Evolutionary conservation across 2,329 filamentous ascomycete genomes (phyloP).

Genomic region (Mycosphaerella sp.): DNA sequence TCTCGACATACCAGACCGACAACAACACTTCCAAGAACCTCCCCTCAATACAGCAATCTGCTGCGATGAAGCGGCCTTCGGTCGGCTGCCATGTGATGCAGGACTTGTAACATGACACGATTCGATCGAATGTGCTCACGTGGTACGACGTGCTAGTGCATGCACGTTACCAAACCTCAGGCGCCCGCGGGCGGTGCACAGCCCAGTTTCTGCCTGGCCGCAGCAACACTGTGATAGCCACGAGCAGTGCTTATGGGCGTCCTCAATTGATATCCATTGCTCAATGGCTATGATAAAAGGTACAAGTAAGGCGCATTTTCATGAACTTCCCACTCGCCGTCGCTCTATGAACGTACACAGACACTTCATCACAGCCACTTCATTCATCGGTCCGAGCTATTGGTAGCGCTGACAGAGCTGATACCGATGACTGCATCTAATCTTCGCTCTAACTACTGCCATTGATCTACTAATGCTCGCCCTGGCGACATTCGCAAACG

Average conservation of each 20-base stretch:
- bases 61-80: neutral
- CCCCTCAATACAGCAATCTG: neutral
- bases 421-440: slow-evolving; percentile 6
- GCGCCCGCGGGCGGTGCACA: slow-evolving; percentile 1
- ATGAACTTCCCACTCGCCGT: slow-evolving; percentile 2
- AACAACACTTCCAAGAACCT: neutral
- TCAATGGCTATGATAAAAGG: slow-evolving; percentile 9
- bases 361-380: neutral
- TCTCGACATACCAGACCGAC: neutral
- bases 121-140: neutral
- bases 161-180: neutral
- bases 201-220: slow-evolving; percentile 3
- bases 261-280: slow-evolving; percentile 1
- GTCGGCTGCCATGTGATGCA: neutral
- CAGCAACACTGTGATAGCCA: neutral
- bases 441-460: slow-evolving; percentile 5
- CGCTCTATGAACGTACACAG: neutral
- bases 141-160: neutral
- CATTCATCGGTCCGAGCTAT: neutral
- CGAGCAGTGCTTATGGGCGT: slow-evolving; percentile 4
- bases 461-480: slow-evolving; percentile 1
- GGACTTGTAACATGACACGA: neutral
- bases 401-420: neutral
- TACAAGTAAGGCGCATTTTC: neutral
- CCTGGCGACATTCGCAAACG: slow-evolving; percentile 5